Evolutionary conservation across 345 rosid genomes (phyloP), one percentile per base, ranked within the genome.

Genomic region (Excoecaria agallocha): DNA sequence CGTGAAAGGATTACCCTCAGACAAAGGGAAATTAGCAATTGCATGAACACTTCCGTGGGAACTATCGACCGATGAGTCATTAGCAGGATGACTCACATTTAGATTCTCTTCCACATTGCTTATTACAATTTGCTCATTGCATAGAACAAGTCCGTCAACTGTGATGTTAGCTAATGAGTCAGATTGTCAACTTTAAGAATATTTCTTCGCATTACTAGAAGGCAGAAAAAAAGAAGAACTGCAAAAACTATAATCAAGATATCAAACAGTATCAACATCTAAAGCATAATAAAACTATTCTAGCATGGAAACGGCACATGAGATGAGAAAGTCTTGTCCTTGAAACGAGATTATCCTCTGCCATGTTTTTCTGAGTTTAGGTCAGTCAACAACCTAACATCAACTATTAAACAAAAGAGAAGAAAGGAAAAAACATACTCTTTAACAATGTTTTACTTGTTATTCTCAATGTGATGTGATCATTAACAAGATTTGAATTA

Each of bases 101-200:
- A 71, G 82, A 80, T 81, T 83, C 56, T 81, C 88, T 66, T 84
- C 93, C 75, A 67, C 24, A 7, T 68, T 71, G 68, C 85, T 83
- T 83, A 91, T 81, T 64, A 78, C 77, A 51, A 80, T 79, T 77
- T 86, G 90, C 82, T 85, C 86, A 72, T 90, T 92, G 92, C 98
- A 92, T 59, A 84, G 84, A 70, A 87, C 84, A 79, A 92, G 91
- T 72, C 86, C 95, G 81, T 92, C 97, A 75, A 92, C 97, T 91
- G 87, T 59, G 75, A 76, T 3, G 70, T 64, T 64, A 75, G n/a
- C 80, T 54, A 69, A 70, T 16, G 74, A 50, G 54, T 78, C 54
- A 79, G 58, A 64, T 70, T 61, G 43, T 74, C 57, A 51, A 73
- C 56, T 67, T 60, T n/a, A 43, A 54, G 62, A 60, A 71, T 43